A percentile compares a stretch with the other conserved stretches of the same genome.
Evolutionary conservation across 139 green algal genomes (phyloP).

Genomic region (Ettlia oleoabundans): DNA sequence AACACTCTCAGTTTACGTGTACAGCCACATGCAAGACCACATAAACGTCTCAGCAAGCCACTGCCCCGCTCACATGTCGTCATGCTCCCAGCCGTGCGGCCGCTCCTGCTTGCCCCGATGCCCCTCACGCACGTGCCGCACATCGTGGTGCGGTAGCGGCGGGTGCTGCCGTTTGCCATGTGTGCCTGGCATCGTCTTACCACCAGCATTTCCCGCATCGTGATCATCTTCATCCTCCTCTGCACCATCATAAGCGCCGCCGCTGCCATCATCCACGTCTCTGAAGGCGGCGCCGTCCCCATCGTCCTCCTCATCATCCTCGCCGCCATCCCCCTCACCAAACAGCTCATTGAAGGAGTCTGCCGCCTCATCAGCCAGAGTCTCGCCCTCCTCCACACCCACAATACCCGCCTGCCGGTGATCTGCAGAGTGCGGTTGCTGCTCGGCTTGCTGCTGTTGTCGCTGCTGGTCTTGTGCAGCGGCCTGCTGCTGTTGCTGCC

Average conservation of each 20-base stretch:
- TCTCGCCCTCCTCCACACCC: constrained; percentile 33
- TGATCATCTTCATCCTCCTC: constrained; percentile 3
- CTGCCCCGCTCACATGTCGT: not conserved
- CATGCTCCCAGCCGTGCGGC: constrained; percentile 16
- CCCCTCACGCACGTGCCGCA: not conserved
- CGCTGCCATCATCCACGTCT: not conserved
- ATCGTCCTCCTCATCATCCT: constrained; percentile 7
- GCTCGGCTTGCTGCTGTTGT: constrained; percentile 21
- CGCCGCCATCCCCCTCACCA: constrained; percentile 6
- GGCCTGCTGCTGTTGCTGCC: not conserved
- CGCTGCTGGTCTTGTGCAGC: not conserved
- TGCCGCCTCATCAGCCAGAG: constrained; percentile 65
- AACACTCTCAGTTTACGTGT: no score
- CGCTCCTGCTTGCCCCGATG: constrained; percentile 35
- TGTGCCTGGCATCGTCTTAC: no score
- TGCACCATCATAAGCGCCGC: not conserved
- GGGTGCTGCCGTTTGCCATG: not conserved
- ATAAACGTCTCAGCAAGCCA: no score
- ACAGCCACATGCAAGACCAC: no score
- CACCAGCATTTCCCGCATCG: no score
- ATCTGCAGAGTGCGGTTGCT: not conserved
- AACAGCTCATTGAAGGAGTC: constrained; percentile 54
- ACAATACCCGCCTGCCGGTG: not conserved
- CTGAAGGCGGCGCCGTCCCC: not conserved
- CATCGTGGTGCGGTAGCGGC: not conserved